Percentiles rank a stretch among this genome's conserved stretches.
phyloP scores from a whole-genome alignment of 306 rosid species.

The Delonix regia region DNA sequence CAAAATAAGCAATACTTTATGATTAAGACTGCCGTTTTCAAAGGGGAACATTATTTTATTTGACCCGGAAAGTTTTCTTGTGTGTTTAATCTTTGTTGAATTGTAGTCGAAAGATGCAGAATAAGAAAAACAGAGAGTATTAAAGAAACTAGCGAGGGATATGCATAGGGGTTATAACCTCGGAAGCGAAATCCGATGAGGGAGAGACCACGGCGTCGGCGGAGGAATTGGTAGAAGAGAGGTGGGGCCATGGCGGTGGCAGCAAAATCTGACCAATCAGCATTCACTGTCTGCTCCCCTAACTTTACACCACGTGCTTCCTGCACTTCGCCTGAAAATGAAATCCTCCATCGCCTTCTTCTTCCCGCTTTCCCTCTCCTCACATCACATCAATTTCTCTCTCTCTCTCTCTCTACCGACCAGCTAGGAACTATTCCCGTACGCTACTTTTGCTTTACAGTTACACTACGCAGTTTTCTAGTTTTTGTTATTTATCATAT shows the following conservation, averaged over 20 bases:
- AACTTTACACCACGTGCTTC: conserved; percentile 35
- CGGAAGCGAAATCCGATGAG: background rate
- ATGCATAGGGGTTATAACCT: background rate
- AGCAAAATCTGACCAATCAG: conserved; percentile 23
- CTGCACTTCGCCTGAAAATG: background rate
- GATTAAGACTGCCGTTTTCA: background rate
- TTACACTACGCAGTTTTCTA: too few relatives aligned
- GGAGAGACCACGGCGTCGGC: conserved; percentile 18
- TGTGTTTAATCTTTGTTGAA: background rate
- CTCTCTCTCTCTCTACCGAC: background rate
- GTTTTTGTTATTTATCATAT: conserved; percentile 4
- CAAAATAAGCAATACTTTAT: background rate
- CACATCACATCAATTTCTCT: background rate
- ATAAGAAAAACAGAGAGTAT: background rate
- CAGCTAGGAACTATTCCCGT: too few relatives aligned
- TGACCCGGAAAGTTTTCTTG: background rate
- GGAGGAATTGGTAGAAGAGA: background rate
- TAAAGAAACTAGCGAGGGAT: background rate
- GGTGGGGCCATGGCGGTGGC: conserved; percentile 36
- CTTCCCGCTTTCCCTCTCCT: background rate
- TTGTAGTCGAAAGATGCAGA: background rate
- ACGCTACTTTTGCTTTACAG: background rate
- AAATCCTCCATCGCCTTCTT: background rate
- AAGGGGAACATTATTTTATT: background rate
- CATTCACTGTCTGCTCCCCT: conserved; percentile 50